Base-by-base conservation (phyloP, 31 red algal genomes). In the Odonthalia washingtoniensis region DNA sequence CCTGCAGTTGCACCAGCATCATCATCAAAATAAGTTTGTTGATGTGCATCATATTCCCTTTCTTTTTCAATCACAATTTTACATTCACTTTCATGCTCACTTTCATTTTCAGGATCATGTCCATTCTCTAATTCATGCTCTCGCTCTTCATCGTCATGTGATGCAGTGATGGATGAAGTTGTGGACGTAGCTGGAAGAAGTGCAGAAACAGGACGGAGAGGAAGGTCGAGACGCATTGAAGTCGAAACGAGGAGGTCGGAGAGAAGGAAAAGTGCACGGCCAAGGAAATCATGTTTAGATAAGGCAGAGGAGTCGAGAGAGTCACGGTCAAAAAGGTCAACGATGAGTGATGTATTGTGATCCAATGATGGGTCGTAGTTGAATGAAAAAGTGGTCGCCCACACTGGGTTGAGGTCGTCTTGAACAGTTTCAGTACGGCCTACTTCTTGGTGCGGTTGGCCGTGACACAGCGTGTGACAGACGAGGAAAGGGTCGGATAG, bases 361-460 rank as follows among this genome's bases (percentile, higher is more conserved):
- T 82, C 46, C 3, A 44, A 57, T 5, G 5, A 36, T 38, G 64
- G 80, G 31, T 82, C 74, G 46, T 70, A 61, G 2, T 80, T 65
- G 65, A 91, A 91, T n/a, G 70, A 84, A n/a, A 91, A 85, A 37
- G 89, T 91, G 64, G 89, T 91, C 33, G 81, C 73, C 89, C 89
- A 91, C 72, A 91, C 81, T 2, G 89, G 89, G 75, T 91, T 91
- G 35, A 91, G 81, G 61, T 91, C 89, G 80, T 91, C 89, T 73
- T 80, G 63, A 32, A 91, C 81, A 24, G 89, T 91, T 46, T 91
- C 89, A 0, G 89, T 91, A 40, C 81, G 89, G 24, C 89, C 89
- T 0, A 91, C 73, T 31, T 70, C 31, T 21, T 85, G 72, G 4
- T 63, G 63, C 14, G 67, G 70, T 24, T 36, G 28, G 31, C 80